Base-by-base conservation (phyloP, 805 yeast genomes). In the Candida maris region DNA sequence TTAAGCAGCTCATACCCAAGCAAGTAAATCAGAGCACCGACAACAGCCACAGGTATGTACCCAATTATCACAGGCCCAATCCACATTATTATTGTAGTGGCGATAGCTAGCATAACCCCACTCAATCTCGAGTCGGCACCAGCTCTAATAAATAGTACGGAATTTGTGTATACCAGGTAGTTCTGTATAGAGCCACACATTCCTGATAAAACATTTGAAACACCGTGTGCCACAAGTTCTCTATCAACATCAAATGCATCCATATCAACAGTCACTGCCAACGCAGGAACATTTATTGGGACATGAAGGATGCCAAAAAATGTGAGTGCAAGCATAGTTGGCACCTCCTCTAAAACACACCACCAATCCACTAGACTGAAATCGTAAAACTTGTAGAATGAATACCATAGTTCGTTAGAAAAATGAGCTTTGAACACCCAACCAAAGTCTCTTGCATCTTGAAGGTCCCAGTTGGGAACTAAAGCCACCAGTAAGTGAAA, bases 281-380 rank as follows among this genome's bases (percentile, higher is more conserved):
- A 69, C 0, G 98, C 97, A 1, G 98, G 98, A 10, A 93, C 97
- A 57, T 93, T 93, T 42, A 93, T 93, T 4, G 98, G 98, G 8
- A 93, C 98, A 52, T 93, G 98, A 37, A 93, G 65, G 26, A 93
- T 83, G 9, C 98, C 98, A 54, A 93, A 93, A 56, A 93, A 93
- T 0, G 97, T 89, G 45, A 93, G 68, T 0, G 98, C 98, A 37
- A 91, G 64, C 96, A 93, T 93, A 3, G 95, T 83, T 5, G 98
- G 98, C 14, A 88, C 42, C 52, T 88, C 86, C 36, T 71, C 64
- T 2, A 77, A 32, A 18, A 93, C 68, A 19, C 80, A 70, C 43
- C 64, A 54, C 93, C 95, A 86, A 57, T 85, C 78, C n/a, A 87
- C 93, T 19, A 71, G 59, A 4, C 62, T 59, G 51, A 87, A 79